These are phyloP conservation scores for Saprolegnia diclina DNA, from an alignment of 352 stramenopile species.

Conservation along the genomic window DNA sequence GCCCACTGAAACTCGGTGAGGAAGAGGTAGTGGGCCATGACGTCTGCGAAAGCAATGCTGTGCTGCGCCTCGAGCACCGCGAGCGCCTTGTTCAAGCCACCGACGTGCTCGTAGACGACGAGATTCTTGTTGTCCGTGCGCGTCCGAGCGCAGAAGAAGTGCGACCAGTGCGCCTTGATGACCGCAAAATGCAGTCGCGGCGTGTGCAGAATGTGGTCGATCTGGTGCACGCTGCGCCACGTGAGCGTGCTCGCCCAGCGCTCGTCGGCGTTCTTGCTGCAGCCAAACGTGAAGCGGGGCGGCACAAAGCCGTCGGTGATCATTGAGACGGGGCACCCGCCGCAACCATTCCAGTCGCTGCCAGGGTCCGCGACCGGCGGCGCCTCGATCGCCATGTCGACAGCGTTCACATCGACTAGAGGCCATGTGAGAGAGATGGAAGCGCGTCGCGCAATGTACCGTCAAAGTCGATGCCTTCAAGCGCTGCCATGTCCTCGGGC, in stretches of 20 bases:
- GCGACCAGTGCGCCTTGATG: conserved; percentile 21
- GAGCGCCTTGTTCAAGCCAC: conserved; percentile 20
- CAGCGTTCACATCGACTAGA: conserved; percentile 18
- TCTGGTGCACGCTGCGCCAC: conserved; percentile 15
- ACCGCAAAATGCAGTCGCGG: conserved; percentile 12
- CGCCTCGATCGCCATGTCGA: conserved; percentile 24
- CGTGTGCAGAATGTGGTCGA: conserved; percentile 17
- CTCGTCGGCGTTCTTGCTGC: conserved; percentile 10
- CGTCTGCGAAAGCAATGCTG: conserved; percentile 23
- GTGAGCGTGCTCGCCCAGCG: conserved; percentile 13
- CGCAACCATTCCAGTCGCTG: conserved; percentile 26
- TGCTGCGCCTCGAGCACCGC: conserved; percentile 1
- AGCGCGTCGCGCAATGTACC: background rate
- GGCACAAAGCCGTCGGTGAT: conserved; percentile 15
- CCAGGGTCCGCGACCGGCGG: background rate
- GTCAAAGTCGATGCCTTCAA: conserved; percentile 2
- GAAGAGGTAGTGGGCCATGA: conserved; percentile 28
- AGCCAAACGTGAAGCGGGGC: conserved; percentile 19
- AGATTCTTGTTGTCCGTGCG: conserved; percentile 16
- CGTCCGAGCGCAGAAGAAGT: conserved; percentile 26
- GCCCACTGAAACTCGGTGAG: conserved; percentile 26
- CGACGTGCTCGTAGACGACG: conserved; percentile 26
- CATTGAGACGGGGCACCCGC: conserved; percentile 12
- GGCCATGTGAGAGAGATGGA: background rate
- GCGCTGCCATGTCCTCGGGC: background rate